Base-by-base conservation (phyloP, 192 early-diverging fungal species). In the Coemansia sp. region DNA sequence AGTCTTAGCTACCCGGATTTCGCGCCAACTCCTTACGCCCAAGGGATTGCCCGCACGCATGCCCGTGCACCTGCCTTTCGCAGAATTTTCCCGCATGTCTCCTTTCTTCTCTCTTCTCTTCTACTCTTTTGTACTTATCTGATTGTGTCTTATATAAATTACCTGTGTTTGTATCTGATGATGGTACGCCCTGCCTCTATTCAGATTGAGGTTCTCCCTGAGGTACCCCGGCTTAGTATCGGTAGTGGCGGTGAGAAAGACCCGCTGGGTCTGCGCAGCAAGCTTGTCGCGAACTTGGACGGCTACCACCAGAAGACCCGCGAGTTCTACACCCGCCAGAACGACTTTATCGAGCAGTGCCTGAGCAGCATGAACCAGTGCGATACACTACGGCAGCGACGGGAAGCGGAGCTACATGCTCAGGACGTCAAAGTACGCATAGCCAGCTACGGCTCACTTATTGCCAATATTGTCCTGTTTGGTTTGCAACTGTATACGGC, bases 271-370 rank as follows among this genome's bases (percentile, higher is more conserved):
- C 51, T 76, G 32, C 57, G 38, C 15, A 46, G 29, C 59, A 76
- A 67, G 38, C 21, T 70, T 1, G 25, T 67, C 45, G 9, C 39
- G 12, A 66, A 76, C n/a, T 60, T 70, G 39, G 32, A 41, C 10
- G 12, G 8, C 17, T 67, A 29, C 60, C 63, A 42, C 66, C n/a
- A 34, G 9, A 68, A 72, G 41, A 46, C 92, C n/a, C 82, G 77
- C 38, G 74, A 82, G 25, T 96, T 94, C 67, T 96, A 96, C 75
- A 69, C 89, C 58, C 72, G 84, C 37, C 95, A 96, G 69, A 95
- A 96, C 69, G 87, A 92, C 50, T 83, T 90, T 44, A 95, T 95
- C 72, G 84, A 92, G 55, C 84, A 86, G 55, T 87, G 94, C 44
- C 74, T 95, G 37, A 48, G 50, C 42, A 69, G 64, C 62, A 73